phyloP scores from a whole-genome alignment of 345 rosid genomes.

The Melastoma malabathricum region DNA sequence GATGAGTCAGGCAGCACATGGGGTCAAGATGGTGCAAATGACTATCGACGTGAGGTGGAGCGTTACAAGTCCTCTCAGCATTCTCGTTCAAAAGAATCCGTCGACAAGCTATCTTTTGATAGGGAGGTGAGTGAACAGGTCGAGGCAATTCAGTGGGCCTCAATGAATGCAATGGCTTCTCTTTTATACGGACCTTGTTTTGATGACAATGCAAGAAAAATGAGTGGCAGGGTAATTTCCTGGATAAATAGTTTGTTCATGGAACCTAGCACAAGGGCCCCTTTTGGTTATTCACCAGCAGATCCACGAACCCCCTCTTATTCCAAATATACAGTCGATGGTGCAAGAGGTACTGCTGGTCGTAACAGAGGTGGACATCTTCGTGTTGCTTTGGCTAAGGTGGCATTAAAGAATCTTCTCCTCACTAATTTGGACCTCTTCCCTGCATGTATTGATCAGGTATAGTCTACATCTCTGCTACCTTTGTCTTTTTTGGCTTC shows the following conservation, averaged over 20 bases:
- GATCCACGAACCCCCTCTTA: slow-evolving; percentile 86
- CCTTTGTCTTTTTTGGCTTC: not conserved
- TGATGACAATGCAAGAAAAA: slow-evolving; percentile 97
- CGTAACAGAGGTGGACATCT: slow-evolving; percentile 90
- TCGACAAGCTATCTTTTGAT: slow-evolving; percentile 86
- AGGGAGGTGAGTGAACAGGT: slow-evolving; percentile 82
- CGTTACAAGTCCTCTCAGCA: slow-evolving; percentile 91
- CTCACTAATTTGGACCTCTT: slow-evolving; percentile 92
- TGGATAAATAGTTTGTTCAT: slow-evolving; percentile 97
- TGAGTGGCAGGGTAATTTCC: slow-evolving; percentile 89
- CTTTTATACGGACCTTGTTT: slow-evolving; percentile 93
- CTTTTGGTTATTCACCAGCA: slow-evolving; percentile 93
- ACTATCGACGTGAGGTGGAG: slow-evolving; percentile 95
- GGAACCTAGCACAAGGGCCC: slow-evolving; percentile 91
- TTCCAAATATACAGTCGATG: slow-evolving; percentile 76
- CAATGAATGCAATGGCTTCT: slow-evolving; percentile 95
- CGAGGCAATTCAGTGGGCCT: slow-evolving; percentile 96
- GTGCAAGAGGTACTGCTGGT: slow-evolving; percentile 64
- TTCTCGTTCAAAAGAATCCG: slow-evolving; percentile 82
- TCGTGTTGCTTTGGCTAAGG: slow-evolving; percentile 82
- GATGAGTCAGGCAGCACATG: slow-evolving; percentile 74
- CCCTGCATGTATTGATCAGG: slow-evolving; percentile 99
- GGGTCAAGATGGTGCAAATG: slow-evolving; percentile 79
- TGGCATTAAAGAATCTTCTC: slow-evolving; percentile 93
- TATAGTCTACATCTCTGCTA: slow-evolving; percentile 11